A percentile compares a stretch with the other conserved stretches of the same genome.
These are phyloP conservation scores for Chrysanthemum seticuspe DNA, from an alignment of 129 eudicot species.

Conservation along the genomic window DNA sequence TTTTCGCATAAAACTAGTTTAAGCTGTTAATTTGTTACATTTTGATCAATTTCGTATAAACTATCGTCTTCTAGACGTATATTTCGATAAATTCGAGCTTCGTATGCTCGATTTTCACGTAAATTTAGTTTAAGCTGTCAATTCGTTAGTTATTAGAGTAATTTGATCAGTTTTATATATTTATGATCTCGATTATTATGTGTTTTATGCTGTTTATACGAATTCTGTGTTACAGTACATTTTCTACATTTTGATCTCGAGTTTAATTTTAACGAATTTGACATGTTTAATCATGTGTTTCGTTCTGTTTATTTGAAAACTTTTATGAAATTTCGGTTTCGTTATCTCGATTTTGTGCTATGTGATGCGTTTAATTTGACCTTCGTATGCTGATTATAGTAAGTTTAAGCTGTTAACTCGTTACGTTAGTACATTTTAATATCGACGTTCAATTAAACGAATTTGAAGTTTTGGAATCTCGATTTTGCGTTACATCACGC, in stretches of 20 bases:
- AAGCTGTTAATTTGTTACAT: too few species aligned
- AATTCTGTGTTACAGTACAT: not conserved
- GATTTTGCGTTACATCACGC: not conserved
- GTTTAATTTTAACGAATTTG: too few species aligned
- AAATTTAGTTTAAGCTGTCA: too few species aligned
- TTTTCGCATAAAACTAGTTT: too few species aligned
- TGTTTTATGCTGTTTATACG: not conserved
- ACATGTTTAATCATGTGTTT: not conserved
- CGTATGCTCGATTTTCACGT: not conserved
- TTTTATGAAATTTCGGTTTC: not conserved
- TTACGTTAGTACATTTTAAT: not conserved
- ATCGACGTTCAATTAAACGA: constrained; percentile 12
- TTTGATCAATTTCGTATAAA: not conserved
- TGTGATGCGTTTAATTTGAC: not conserved
- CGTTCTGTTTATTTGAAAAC: not conserved
- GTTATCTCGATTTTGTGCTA: constrained; percentile 4
- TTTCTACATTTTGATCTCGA: too few species aligned
- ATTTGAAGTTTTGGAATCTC: constrained; percentile 12
- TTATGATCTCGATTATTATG: too few species aligned
- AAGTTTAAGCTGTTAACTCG: not conserved
- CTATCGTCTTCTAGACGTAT: not conserved
- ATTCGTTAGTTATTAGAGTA: too few species aligned
- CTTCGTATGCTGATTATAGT: not conserved
- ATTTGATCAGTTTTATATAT: not conserved
- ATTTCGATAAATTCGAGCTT: not conserved